Percentiles rank a stretch among this genome's conserved stretches.
Evolutionary conservation across 31 red algal genomes (phyloP).

Genomic region (Asparagopsis taxiformis): DNA sequence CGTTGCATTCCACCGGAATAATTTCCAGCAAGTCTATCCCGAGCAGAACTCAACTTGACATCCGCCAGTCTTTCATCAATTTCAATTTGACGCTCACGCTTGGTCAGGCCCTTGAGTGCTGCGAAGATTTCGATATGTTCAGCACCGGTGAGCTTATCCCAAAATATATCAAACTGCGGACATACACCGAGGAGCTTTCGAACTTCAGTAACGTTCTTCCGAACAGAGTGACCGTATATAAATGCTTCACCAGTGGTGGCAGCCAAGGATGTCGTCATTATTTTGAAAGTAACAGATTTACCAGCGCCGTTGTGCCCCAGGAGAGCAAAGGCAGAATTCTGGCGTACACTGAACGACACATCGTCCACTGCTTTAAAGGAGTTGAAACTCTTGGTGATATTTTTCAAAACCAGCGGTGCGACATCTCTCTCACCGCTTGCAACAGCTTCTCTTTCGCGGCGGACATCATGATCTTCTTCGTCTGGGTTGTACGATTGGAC

Average conservation of each 20-base stretch:
- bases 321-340: slow-evolving; percentile 79
- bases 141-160: slow-evolving; percentile 85
- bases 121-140: slow-evolving; percentile 97
- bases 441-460: slow-evolving; percentile 60
- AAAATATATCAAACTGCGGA: slow-evolving; percentile 94
- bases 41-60: slow-evolving; percentile 65
- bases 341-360: slow-evolving; percentile 74
- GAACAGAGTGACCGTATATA: slow-evolving; percentile 82
- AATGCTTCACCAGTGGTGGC: slow-evolving; percentile 74
- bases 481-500: slow-evolving; percentile 34
- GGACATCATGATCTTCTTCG: slow-evolving; percentile 74
- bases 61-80: slow-evolving; percentile 73
- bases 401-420: slow-evolving; percentile 77
- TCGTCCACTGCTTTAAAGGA: slow-evolving; percentile 69
- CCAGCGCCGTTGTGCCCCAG: slow-evolving; percentile 91
- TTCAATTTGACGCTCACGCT: slow-evolving; percentile 44
- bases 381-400: slow-evolving; percentile 65
- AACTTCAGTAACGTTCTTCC: slow-evolving; percentile 53
- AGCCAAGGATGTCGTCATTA: slow-evolving; percentile 72
- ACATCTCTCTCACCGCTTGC: slow-evolving; percentile 52
- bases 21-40: slow-evolving; percentile 46
- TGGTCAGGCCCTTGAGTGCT: slow-evolving; percentile 78
- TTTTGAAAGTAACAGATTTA: slow-evolving; percentile 91
- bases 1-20: slow-evolving; percentile 98
- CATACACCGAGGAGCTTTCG: slow-evolving; percentile 92